phyloP scores from a whole-genome alignment of 306 rosid species.

The Erythrophleum fordii region DNA sequence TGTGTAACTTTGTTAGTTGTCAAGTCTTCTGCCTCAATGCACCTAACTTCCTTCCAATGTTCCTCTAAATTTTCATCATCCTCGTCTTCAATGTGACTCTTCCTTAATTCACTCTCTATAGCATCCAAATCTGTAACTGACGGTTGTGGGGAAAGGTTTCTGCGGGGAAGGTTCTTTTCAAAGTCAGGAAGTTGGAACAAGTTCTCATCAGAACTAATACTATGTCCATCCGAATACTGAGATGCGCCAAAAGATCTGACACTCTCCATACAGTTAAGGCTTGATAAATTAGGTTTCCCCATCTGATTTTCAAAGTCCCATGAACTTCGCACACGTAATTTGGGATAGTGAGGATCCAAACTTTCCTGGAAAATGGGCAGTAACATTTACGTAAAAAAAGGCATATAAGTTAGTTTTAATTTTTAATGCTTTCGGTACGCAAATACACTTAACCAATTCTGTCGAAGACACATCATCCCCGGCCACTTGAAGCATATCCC shows the following conservation, averaged over 20 bases:
- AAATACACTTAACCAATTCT: slow-evolving; percentile 55
- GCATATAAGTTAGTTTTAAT: neutral
- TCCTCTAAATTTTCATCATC: slow-evolving; percentile 55
- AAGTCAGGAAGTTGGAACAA: slow-evolving; percentile 69
- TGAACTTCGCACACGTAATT: slow-evolving; percentile 56
- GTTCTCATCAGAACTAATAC: slow-evolving; percentile 71
- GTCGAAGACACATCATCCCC: slow-evolving; percentile 56
- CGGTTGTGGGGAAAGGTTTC: slow-evolving; percentile 50
- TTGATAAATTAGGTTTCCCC: slow-evolving; percentile 40
- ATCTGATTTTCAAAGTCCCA: slow-evolving; percentile 67
- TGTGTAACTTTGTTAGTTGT: slow-evolving; percentile 42
- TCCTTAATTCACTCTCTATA: slow-evolving; percentile 44
- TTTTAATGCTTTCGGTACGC: slow-evolving; percentile 21
- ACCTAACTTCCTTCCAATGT: slow-evolving; percentile 77
- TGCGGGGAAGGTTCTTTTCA: slow-evolving; percentile 54
- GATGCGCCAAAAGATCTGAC: slow-evolving; percentile 73
- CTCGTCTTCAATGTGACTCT: slow-evolving; percentile 58
- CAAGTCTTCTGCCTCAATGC: slow-evolving; percentile 71
- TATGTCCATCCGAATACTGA: slow-evolving; percentile 76
- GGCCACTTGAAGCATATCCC: slow-evolving; percentile 66
- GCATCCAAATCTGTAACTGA: slow-evolving; percentile 44
- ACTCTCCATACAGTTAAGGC: slow-evolving; percentile 48
- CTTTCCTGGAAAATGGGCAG: slow-evolving; percentile 54
- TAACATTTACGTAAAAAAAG: slow-evolving; percentile 34
- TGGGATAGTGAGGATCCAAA: slow-evolving; percentile 63